Conservation (phyloP, 2,329 filamentous ascomycete genomes). For the Cordyceps pruinosa region DNA sequence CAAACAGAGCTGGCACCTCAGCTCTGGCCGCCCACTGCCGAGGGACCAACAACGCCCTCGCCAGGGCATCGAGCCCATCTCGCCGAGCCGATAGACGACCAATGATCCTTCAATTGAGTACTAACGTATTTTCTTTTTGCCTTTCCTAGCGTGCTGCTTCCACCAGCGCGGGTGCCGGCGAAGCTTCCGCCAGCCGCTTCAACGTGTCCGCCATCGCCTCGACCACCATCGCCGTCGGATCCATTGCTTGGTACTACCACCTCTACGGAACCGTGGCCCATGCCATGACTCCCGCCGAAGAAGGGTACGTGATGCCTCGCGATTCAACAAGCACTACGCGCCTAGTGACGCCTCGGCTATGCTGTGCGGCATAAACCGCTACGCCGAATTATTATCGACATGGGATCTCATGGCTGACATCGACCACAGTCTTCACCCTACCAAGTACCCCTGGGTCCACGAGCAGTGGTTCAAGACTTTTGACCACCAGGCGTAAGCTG, state of each 20-base stretch:
- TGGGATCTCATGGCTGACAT: constrained; percentile 20
- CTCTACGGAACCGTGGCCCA: constrained; percentile 83
- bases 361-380: constrained; percentile 13
- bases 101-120: constrained; percentile 16
- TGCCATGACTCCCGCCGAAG: constrained; percentile 89
- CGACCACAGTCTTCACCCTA: constrained; percentile 70
- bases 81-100: constrained; percentile 16
- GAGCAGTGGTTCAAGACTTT: constrained; percentile 88
- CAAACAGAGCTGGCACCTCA: constrained; percentile 16
- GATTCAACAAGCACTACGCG: background rate
- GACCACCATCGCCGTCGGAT: constrained; percentile 78
- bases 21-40: constrained; percentile 28
- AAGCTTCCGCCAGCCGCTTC: constrained; percentile 67
- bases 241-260: constrained; percentile 95
- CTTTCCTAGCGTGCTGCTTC: constrained; percentile 57
- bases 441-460: constrained; percentile 94
- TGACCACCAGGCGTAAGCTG: constrained; percentile 85
- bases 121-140: constrained; percentile 30
- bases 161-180: constrained; percentile 66
- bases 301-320: constrained; percentile 71
- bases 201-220: constrained; percentile 83
- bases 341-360: background rate
- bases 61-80: constrained; percentile 23
- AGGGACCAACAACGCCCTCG: constrained; percentile 25
- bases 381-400: background rate